Base-by-base conservation (phyloP, 2,329 filamentous ascomycete genomes). In the Trichothecium roseum region DNA sequence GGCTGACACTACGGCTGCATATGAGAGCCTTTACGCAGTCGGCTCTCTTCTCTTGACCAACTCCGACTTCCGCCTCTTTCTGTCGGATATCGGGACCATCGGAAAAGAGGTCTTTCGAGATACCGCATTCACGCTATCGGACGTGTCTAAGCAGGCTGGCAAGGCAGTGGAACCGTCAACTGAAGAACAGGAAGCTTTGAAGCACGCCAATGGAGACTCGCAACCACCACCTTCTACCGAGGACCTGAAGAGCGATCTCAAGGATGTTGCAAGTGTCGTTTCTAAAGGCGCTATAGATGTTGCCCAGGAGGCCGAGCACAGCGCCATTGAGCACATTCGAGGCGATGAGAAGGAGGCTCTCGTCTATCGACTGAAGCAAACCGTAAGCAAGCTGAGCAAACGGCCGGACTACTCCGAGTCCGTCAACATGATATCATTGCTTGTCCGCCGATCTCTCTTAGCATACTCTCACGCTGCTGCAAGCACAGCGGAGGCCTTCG, bases 21-120 rank as follows among this genome's bases (percentile, higher is more conserved):
- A 88, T 49, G 69, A 82, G 50, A 94, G 87, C 54, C 61, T 94
- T 32, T 81, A 78, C 39, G 94, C 87, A 0, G 76, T 96, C 1
- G 81, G 83, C 20, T 83, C 81, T 3, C 65, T 96, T n/a, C 71
- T 95, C 1, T 64, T 96, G 30, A 86, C 84, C 12, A 96, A 96
- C 53, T 78, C 82, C 0, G 87, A 95, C 49, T 95, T 96, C 55
- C 79, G 88, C 28, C 68, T 88, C 6, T 87, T 96, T 48, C 64
- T 95, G 30, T 75, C 80, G 9, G 89, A 96, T 49, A 60, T 94
- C 28, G 78, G 78, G 31, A 78, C 79, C 0, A 73, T 95, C 32
- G 83, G 81, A 10, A 78, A 83, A 29, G 82, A 94, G 52, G 80
- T 96, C 1, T 87, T 95, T 53, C 78, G 78, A 35, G 88, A 95